Conservation (phyloP, 768 basidiomycete species). For the Xerocomus potaroensis region DNA sequence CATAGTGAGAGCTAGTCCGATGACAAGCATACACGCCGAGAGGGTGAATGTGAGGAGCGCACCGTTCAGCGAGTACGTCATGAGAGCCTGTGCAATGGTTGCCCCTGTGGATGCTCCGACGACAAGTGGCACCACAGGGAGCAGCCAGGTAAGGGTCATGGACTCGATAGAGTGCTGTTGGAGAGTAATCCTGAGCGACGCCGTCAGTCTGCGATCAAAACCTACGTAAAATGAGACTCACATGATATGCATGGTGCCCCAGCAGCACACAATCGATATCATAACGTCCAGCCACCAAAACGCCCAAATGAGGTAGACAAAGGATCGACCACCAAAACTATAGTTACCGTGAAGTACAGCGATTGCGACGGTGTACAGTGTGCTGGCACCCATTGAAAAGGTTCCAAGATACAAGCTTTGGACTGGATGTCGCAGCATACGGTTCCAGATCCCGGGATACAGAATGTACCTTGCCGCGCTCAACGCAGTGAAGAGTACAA, state of each 20-base stretch:
- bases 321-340: conserved; percentile 46
- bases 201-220: conserved; percentile 13
- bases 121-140: conserved; percentile 70
- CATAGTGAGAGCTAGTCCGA: conserved; percentile 55
- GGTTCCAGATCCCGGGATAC: conserved; percentile 47
- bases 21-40: conserved; percentile 50
- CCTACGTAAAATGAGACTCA: conserved; percentile 33
- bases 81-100: conserved; percentile 48
- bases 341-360: conserved; percentile 41
- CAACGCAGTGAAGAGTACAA: conserved; percentile 43
- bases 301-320: conserved; percentile 55
- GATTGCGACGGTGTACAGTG: conserved; percentile 51
- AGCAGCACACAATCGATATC: conserved; percentile 54
- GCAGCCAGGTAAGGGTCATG: conserved; percentile 66
- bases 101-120: conserved; percentile 69
- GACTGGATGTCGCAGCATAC: conserved; percentile 47
- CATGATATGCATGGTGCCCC: conserved; percentile 65
- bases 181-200: conserved; percentile 43
- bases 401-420: conserved; percentile 48
- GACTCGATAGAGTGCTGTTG: conserved; percentile 53
- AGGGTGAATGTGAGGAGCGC: conserved; percentile 54
- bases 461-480: conserved; percentile 48
- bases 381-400: conserved; percentile 58
- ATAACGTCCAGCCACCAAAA: conserved; percentile 67
- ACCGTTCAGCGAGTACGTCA: conserved; percentile 38